Evolutionary conservation across 176 grass and related monocot species (phyloP), one percentile per base, ranked within the genome.

Genomic region (Triticum dicoccoides): DNA sequence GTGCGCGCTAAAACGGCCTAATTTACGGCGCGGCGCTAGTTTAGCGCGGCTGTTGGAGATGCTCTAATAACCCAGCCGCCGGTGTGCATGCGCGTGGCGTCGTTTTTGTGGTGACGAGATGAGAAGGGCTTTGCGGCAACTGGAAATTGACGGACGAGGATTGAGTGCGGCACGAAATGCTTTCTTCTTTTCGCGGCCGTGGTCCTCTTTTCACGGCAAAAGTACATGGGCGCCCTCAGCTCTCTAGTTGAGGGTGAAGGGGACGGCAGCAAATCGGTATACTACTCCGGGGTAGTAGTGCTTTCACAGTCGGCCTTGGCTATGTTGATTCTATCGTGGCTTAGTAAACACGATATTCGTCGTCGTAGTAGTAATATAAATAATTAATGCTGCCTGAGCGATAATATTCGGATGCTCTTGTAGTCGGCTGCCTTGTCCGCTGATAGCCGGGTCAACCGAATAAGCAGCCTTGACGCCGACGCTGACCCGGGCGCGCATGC

Each of bases 71-170:
- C 37, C 51, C 24, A 41, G 70, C 77, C 12, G 29, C 4, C 8
- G 8, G 0, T 0, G 2, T 8, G 17, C 24, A 12, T 25, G 85
- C 54, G 85, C 54, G 85, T 47, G 34, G 78, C 34, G 70, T 82
- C 79, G 4, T 73, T 66, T 87, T 54, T 61, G 69, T 12, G 67
- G 68, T 42, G 81, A 73, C 70, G 33, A 44, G 68, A 61, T 30
- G 76, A 32, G n/a, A 32, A 47, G 21, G 21, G 69, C 71, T 68
- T 45, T 56, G 79, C 70, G 33, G 86, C 71, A 77, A 15, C 34
- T 18, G 6, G 27, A 82, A 69, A 77, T 23, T 34, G 71, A 76
- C 5, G 44, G 71, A 61, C 68, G 84, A 74, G 23, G 32, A 32
- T 7, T 3, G 13, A 17, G 30, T 33, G n/a, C 23, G 61, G 61